phyloP scores from a whole-genome alignment of 2,329 filamentous ascomycete genomes.

The Hypoxylon rubiginosum region DNA sequence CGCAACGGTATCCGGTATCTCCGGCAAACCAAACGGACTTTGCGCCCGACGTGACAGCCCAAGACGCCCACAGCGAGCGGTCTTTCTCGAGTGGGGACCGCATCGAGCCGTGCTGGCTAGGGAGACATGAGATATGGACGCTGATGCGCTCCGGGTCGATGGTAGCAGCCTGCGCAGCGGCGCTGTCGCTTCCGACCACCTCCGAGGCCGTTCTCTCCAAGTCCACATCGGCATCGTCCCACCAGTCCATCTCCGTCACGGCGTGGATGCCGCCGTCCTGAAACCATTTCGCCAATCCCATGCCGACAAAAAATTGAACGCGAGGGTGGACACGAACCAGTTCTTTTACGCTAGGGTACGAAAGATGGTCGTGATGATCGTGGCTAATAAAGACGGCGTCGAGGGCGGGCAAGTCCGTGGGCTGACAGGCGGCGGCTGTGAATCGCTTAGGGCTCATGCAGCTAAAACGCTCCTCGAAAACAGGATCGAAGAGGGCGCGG shows the following conservation, averaged over 20 bases:
- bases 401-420: conserved; percentile 81
- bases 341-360: conserved; percentile 78
- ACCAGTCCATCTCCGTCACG: conserved; percentile 94
- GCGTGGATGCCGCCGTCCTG: conserved; percentile 75
- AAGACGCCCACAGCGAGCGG: conserved; percentile 87
- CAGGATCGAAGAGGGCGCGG: conserved; percentile 91
- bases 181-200: conserved; percentile 36
- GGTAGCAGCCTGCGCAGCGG: conserved; percentile 42
- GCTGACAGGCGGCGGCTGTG: conserved; percentile 80
- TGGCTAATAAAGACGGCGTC: conserved; percentile 88
- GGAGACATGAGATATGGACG: conserved; percentile 81
- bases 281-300: conserved; percentile 89
- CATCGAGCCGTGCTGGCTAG: conserved; percentile 84
- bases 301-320: conserved; percentile 87
- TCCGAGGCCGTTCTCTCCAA: conserved; percentile 55
- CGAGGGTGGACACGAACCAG: conserved; percentile 78
- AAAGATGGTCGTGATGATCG: conserved; percentile 93
- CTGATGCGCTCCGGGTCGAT: conserved; percentile 65
- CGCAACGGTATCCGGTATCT: conserved; percentile 89
- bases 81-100: conserved; percentile 77
- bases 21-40: conserved; percentile 89
- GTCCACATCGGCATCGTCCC: conserved; percentile 81
- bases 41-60: conserved; percentile 77
- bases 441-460: conserved; percentile 81
- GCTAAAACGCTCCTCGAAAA: conserved; percentile 88